Evolutionary conservation across 768 basidiomycete species (phyloP), one percentile per base, ranked within the genome.

Genomic region (Termitomyces sp.): DNA sequence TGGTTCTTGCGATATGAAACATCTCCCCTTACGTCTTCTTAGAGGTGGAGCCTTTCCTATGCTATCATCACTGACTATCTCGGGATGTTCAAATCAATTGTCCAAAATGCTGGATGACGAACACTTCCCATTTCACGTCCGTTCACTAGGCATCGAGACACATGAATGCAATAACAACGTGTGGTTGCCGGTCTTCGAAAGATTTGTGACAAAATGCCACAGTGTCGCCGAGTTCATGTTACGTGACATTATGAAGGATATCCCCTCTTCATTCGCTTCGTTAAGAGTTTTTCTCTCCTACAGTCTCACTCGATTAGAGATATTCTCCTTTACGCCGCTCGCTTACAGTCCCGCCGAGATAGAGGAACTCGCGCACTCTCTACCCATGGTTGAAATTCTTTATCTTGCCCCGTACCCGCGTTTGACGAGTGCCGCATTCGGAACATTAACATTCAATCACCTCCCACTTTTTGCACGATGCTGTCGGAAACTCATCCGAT

Each of bases 401-500:
- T 4, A 42, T 22, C 12, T 57, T 13, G 18, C 20, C 22, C 46
- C 46, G 6, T 24, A 28, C 24, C 24, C 46, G 3, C 16, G n/a
- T 57, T 12, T 49, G 1, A 24, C 13, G 28, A 6, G 8, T 16
- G 2, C 18, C 18, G 2, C 35, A 12, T 13, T 28, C n/a, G 22
- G 12, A 38, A 22, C 35, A 2, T 49, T 49, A 6, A 49, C 57
- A 39, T 38, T 48, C 20, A 28, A 57, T 39, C 57, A 57, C 36
- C 20, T 57, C 22, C 57, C 48, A 22, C 57, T 49, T 24, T 50
- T 57, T 39, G 57, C 57, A 22, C n/a, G 46, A 18, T 20, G 15
- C 20, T 50, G 57, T 49, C 57, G 12, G 12, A 57, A 36, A 20
- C 46, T 57, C 11, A 7, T 39, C 22, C 35, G 22, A 7, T 40